These are phyloP conservation scores for Cinchona pubescens DNA, from an alignment of 257 asterid species.

Conservation along the genomic window DNA sequence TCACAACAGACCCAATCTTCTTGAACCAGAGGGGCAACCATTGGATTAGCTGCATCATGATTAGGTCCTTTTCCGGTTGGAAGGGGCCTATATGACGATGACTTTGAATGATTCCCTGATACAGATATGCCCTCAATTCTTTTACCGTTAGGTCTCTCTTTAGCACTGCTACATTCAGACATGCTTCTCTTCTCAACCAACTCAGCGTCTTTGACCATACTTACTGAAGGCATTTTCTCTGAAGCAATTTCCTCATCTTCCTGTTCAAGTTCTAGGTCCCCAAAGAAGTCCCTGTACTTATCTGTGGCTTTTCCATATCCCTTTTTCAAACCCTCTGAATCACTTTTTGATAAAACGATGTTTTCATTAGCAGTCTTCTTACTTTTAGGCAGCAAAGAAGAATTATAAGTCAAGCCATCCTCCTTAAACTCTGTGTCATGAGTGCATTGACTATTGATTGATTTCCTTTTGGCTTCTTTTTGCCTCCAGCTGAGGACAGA, in stretches of 20 bases:
- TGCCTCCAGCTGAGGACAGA: conserved; percentile 44
- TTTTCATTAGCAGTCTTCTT: conserved; percentile 43
- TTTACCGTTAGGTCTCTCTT: conserved; percentile 42
- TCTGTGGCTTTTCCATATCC: conserved; percentile 50
- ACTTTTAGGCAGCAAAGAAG: conserved; percentile 43
- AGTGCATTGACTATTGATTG: conserved; percentile 34
- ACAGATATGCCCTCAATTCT: conserved; percentile 40
- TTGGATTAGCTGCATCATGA: conserved; percentile 47
- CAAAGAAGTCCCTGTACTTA: conserved; percentile 70
- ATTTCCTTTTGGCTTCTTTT: conserved; percentile 50
- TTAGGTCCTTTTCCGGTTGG: conserved; percentile 41
- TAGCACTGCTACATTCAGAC: conserved; percentile 35
- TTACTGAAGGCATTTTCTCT: conserved; percentile 47
- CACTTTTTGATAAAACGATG: conserved; percentile 38
- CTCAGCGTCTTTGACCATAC: conserved; percentile 44
- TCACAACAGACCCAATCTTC: conserved; percentile 96
- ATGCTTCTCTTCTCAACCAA: conserved; percentile 36
- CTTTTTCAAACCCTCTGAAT: conserved; percentile 47
- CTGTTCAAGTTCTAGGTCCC: conserved; percentile 67
- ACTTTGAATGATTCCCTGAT: conserved; percentile 34
- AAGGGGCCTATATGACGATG: conserved; percentile 40
- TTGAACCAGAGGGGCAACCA: conserved; percentile 54
- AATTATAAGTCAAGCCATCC: conserved; percentile 41
- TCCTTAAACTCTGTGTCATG: conserved; percentile 33
- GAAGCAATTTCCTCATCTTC: conserved; percentile 59